These are phyloP conservation scores for Daldinia eschscholtzii DNA, from an alignment of 2,329 filamentous ascomycete species.

Conservation along the genomic window DNA sequence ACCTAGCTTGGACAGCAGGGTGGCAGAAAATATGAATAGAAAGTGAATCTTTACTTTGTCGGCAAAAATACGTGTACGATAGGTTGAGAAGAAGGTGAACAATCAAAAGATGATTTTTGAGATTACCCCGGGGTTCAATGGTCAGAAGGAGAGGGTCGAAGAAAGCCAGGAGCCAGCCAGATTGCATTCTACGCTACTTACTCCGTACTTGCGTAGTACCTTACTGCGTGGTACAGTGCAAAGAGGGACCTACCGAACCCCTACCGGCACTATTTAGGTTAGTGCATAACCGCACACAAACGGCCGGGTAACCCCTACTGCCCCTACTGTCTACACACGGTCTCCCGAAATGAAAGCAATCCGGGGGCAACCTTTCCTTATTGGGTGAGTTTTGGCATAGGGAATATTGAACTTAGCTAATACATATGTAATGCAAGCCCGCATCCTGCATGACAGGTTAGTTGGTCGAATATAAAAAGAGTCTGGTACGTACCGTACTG, in stretches of 20 bases:
- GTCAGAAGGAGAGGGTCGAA: conserved; percentile 32
- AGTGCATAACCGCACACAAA: conserved; percentile 10
- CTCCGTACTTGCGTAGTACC: conserved; percentile 12
- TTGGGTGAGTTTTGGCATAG: conserved; percentile 17
- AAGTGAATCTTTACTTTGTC: conserved; percentile 24
- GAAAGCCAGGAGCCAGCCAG: conserved; percentile 26
- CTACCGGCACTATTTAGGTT: conserved; percentile 22
- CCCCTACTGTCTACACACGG: conserved; percentile 24
- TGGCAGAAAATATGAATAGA: conserved; percentile 22
- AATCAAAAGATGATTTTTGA: conserved; percentile 27
- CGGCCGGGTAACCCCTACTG: conserved; percentile 16
- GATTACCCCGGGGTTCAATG: conserved; percentile 30
- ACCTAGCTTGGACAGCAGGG: conserved; percentile 20
- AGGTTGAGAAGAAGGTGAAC: conserved; percentile 26
- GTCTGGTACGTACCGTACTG: not conserved
- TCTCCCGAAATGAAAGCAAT: conserved; percentile 34
- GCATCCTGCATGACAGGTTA: not conserved
- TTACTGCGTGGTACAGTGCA: conserved; percentile 10
- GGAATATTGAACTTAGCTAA: not conserved
- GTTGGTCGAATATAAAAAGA: not conserved
- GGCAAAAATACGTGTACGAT: conserved; percentile 19
- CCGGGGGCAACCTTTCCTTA: conserved; percentile 26
- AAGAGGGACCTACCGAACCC: conserved; percentile 19
- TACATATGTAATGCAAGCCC: conserved; percentile 1
- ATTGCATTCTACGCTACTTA: conserved; percentile 18